Conservation (phyloP, 1,139 yeast genomes). For the Yamadazyma diddensiae region DNA sequence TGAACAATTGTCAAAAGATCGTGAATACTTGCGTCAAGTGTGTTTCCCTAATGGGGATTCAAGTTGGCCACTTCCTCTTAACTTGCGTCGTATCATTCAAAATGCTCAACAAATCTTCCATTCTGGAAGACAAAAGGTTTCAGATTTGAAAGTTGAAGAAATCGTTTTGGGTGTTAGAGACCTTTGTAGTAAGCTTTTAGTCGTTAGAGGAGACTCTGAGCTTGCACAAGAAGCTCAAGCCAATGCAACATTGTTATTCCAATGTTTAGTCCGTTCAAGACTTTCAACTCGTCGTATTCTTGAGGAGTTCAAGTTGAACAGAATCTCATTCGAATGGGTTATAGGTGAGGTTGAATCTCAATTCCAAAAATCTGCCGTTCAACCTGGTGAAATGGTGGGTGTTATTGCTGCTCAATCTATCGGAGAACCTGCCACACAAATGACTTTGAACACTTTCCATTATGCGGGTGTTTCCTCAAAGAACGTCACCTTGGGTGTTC, state of each 20-base stretch:
- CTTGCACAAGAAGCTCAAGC: constrained; percentile 83
- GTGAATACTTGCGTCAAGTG: constrained; percentile 70
- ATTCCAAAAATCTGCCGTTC: constrained; percentile 88
- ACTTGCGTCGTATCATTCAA: constrained; percentile 92
- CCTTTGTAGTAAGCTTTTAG: constrained; percentile 64
- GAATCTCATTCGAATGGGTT: constrained; percentile 93
- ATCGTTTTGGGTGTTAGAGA: constrained; percentile 71
- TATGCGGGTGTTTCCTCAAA: constrained; percentile 99
- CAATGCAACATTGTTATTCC: constrained; percentile 88
- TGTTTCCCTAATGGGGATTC: constrained; percentile 93
- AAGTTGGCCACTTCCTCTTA: constrained; percentile 97
- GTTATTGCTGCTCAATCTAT: constrained; percentile 98
- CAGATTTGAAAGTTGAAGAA: constrained; percentile 83
- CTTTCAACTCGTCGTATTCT: constrained; percentile 86
- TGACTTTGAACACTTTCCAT: constrained; percentile 99
- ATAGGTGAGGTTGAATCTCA: constrained; percentile 91
- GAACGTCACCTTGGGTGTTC: constrained; percentile 99
- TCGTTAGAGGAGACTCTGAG: constrained; percentile 78
- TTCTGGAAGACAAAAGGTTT: constrained; percentile 84
- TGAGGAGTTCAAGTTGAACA: constrained; percentile 84
- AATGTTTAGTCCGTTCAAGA: constrained; percentile 88
- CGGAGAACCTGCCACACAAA: constrained; percentile 99
- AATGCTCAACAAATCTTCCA: constrained; percentile 97
- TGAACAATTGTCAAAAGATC: constrained; percentile 70
- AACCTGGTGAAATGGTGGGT: constrained; percentile 99